These are phyloP conservation scores for Gentiana dahurica DNA, from an alignment of 257 asterid species.

Conservation along the genomic window DNA sequence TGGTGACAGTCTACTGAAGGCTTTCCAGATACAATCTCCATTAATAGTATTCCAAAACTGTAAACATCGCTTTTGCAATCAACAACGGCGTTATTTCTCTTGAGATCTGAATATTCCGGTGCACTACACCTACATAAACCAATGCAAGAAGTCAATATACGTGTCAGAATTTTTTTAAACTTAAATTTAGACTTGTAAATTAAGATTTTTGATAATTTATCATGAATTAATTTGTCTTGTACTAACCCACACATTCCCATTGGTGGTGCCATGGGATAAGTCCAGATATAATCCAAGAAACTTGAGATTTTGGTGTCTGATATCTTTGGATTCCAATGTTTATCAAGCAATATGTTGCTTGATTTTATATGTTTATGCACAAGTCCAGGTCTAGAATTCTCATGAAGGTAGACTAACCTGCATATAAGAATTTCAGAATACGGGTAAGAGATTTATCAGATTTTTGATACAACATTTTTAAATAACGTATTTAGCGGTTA, in stretches of 20 bases:
- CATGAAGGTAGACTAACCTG: constrained; percentile 42
- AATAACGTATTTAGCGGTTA: too few species aligned
- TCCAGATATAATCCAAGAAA: constrained; percentile 23
- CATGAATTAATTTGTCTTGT: neutral
- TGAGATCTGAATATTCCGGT: constrained; percentile 20
- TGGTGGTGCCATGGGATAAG: constrained; percentile 11
- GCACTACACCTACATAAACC: constrained; percentile 23
- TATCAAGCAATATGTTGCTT: constrained; percentile 43
- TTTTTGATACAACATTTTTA: too few species aligned
- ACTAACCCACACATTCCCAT: constrained; percentile 33
- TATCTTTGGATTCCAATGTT: constrained; percentile 55
- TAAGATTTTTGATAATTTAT: too few species aligned
- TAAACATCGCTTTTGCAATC: constrained; percentile 41
- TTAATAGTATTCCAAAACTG: constrained; percentile 43
- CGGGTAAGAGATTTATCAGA: too few species aligned
- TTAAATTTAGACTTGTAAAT: too few species aligned
- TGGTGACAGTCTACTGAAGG: constrained; percentile 3
- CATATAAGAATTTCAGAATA: neutral
- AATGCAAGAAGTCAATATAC: too few species aligned
- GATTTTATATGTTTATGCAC: constrained; percentile 37
- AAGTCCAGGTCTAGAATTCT: constrained; percentile 32
- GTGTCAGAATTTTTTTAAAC: too few species aligned
- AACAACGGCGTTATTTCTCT: neutral
- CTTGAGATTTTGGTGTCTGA: constrained; percentile 32
- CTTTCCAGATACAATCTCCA: constrained; percentile 59